Evolutionary conservation across 371 early-diverging fungal genomes (phyloP).

Genomic region (Phascolomyces articulosus): DNA sequence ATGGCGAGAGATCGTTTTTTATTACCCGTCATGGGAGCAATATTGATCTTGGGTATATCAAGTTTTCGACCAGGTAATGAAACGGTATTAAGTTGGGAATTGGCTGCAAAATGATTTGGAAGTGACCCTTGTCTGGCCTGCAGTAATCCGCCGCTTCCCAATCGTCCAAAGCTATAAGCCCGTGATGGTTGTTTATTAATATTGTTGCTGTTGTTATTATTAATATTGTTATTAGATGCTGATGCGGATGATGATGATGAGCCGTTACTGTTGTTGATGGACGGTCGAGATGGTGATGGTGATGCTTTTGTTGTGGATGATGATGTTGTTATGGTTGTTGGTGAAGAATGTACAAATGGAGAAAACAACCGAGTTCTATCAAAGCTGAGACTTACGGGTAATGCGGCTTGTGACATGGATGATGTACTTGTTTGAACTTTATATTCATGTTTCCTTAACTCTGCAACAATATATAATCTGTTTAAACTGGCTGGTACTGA

Average conservation of each 20-base stretch:
- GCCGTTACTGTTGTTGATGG: background rate
- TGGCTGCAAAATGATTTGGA: constrained; percentile 24
- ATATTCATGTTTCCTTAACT: constrained; percentile 25
- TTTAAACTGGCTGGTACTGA: constrained; percentile 15
- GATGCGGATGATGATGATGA: background rate
- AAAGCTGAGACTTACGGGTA: background rate
- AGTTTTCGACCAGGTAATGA: constrained; percentile 12
- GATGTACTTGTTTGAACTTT: background rate
- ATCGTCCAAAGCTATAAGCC: constrained; percentile 1
- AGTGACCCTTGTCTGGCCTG: constrained; percentile 18
- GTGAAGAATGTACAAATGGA: constrained; percentile 2
- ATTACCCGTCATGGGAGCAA: constrained; percentile 22
- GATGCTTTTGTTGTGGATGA: background rate
- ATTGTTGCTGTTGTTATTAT: background rate
- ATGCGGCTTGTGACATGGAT: background rate
- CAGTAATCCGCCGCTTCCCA: constrained; percentile 5
- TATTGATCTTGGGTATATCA: constrained; percentile 25
- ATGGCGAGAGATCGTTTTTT: background rate
- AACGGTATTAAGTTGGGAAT: constrained; percentile 23
- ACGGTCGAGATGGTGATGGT: background rate
- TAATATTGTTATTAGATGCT: background rate
- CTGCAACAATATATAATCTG: constrained; percentile 28
- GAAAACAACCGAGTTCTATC: background rate
- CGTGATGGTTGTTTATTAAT: no score
- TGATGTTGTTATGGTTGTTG: background rate